Percentiles rank a stretch among this genome's conserved stretches.
These are phyloP conservation scores for Trichoderma arundinaceum DNA, from an alignment of 2,329 filamentous ascomycete genomes.

Conservation along the genomic window DNA sequence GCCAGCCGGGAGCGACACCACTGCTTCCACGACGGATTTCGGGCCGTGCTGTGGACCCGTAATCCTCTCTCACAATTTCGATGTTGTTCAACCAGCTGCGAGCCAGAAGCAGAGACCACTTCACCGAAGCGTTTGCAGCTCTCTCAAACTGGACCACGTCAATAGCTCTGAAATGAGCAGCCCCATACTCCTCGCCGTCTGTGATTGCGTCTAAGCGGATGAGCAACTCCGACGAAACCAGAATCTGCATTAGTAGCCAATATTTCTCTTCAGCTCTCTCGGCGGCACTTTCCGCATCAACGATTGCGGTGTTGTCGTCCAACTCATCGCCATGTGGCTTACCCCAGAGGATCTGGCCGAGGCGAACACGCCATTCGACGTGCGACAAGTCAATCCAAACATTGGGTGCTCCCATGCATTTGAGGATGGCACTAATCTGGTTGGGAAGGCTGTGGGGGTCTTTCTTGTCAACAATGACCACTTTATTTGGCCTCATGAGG, in stretches of 20 bases:
- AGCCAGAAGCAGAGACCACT: constrained; percentile 70
- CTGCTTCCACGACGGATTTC: constrained; percentile 36
- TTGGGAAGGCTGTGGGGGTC: constrained; percentile 69
- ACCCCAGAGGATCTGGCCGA: constrained; percentile 75
- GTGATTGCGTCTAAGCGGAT: constrained; percentile 68
- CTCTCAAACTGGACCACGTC: constrained; percentile 67
- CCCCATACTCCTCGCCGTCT: constrained; percentile 61
- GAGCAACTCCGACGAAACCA: constrained; percentile 69
- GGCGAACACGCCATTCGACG: constrained; percentile 74
- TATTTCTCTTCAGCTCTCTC: constrained; percentile 67
- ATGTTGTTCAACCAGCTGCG: constrained; percentile 73
- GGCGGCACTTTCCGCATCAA: constrained; percentile 54
- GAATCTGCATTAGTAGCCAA: constrained; percentile 69
- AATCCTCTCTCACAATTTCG: constrained; percentile 56
- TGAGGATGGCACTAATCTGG: constrained; percentile 72
- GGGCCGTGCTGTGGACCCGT: constrained; percentile 31
- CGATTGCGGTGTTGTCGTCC: constrained; percentile 59
- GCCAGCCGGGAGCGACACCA: constrained; percentile 50
- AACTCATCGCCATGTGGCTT: constrained; percentile 56
- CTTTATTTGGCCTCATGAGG: constrained; percentile 62
- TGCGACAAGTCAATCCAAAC: constrained; percentile 77
- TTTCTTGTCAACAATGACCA: constrained; percentile 57
- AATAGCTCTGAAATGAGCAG: constrained; percentile 57
- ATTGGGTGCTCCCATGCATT: constrained; percentile 67
- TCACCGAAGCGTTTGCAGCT: constrained; percentile 65